A percentile compares a stretch with the other conserved stretches of the same genome.
Evolutionary conservation across 495 filamentous ascomycete species (phyloP).

Genomic region (Astrothelium macrocarpum): DNA sequence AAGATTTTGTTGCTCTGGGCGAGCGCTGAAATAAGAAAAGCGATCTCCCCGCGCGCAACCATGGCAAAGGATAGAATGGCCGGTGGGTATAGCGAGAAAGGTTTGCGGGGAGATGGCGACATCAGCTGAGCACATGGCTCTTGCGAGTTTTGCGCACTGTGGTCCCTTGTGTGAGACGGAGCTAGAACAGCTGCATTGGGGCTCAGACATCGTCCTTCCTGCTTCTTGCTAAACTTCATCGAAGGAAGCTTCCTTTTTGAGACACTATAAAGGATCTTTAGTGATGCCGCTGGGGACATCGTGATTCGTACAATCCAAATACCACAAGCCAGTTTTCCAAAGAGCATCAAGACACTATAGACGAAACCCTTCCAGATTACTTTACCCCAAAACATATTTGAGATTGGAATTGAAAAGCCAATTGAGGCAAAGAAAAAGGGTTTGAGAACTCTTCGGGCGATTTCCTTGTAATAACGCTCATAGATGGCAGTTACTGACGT

Average conservation of each 20-base stretch:
- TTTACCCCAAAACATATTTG: constrained; percentile 51
- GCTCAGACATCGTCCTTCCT: neutral
- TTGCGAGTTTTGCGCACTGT: neutral
- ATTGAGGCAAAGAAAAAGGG: constrained; percentile 78
- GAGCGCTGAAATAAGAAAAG: constrained; percentile 64
- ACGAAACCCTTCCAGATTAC: constrained; percentile 65
- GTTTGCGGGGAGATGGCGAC: constrained; percentile 26
- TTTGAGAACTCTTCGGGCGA: constrained; percentile 47
- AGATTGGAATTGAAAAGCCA: constrained; percentile 70
- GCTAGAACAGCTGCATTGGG: neutral
- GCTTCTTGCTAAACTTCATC: neutral
- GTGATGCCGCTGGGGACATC: too few relatives aligned
- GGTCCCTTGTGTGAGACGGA: neutral
- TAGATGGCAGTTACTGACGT: constrained; percentile 39
- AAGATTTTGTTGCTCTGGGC: constrained; percentile 54
- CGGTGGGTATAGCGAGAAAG: constrained; percentile 50
- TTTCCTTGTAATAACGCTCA: constrained; percentile 44
- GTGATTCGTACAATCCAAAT: constrained; percentile 51
- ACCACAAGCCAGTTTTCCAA: constrained; percentile 56
- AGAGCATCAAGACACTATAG: constrained; percentile 59
- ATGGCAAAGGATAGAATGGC: constrained; percentile 53
- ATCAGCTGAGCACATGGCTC: neutral
- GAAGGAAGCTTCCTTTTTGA: neutral
- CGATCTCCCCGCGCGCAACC: constrained; percentile 71
- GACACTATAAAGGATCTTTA: too few relatives aligned